These are phyloP conservation scores for Alnus rubra DNA, from an alignment of 306 rosid genomes.

Conservation along the genomic window DNA sequence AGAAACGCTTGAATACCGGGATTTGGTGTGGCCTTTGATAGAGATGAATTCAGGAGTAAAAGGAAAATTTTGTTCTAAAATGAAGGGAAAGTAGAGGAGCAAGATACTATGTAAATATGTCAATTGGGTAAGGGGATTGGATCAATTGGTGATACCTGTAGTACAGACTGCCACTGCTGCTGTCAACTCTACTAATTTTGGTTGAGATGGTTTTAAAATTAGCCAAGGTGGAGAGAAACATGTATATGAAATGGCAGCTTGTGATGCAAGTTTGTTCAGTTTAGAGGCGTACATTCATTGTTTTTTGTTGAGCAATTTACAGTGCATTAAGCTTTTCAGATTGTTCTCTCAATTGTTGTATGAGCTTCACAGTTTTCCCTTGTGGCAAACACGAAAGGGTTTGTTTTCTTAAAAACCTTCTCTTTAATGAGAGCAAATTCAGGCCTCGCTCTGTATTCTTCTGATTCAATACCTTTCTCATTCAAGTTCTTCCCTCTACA, in stretches of 20 bases:
- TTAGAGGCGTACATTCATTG: conserved; percentile 35
- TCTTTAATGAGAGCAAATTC: conserved; percentile 8
- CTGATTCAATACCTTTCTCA: background rate
- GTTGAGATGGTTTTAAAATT: conserved; percentile 38
- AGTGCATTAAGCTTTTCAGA: conserved; percentile 31
- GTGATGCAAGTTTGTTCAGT: conserved; percentile 37
- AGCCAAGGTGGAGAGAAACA: conserved; percentile 36
- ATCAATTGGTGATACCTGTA: conserved; percentile 36
- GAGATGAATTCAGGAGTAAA: conserved; percentile 26
- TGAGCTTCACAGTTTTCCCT: conserved; percentile 44
- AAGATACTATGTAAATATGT: conserved; percentile 64
- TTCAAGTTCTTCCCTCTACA: background rate
- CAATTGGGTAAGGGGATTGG: conserved; percentile 39
- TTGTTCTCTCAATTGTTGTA: conserved; percentile 38
- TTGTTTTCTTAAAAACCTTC: conserved; percentile 22
- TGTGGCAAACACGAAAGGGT: conserved; percentile 2
- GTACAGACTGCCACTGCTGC: conserved; percentile 40
- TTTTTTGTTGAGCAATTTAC: conserved; percentile 43
- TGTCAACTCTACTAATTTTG: conserved; percentile 32
- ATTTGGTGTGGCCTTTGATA: conserved; percentile 30
- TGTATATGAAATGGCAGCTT: conserved; percentile 58
- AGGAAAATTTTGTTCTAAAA: conserved; percentile 30
- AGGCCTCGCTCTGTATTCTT: background rate
- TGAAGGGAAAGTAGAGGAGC: conserved; percentile 48
- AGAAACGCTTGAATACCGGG: conserved; percentile 28